Evolutionary conservation across 306 rosid species (phyloP).

Genomic region (Geum urbanum): DNA sequence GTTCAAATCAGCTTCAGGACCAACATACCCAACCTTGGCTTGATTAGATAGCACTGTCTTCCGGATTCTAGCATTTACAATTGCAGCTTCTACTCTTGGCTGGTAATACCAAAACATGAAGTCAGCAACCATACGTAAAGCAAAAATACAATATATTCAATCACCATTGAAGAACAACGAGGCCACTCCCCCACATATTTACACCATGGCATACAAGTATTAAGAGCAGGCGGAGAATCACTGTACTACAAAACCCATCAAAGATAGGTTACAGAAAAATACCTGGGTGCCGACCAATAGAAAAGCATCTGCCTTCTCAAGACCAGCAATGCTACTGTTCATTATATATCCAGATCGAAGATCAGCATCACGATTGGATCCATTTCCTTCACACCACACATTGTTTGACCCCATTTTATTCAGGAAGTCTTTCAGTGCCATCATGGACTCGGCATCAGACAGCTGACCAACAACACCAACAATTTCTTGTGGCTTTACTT

Average conservation of each 20-base stretch:
- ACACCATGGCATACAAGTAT: constrained; percentile 13
- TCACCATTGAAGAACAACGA: not conserved
- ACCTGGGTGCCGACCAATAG: constrained; percentile 98
- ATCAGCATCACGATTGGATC: constrained; percentile 64
- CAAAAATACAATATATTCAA: constrained; percentile 2
- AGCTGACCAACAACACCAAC: constrained; percentile 91
- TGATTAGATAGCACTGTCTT: constrained; percentile 71
- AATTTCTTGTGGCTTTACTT: constrained; percentile 75
- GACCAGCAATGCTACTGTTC: constrained; percentile 83
- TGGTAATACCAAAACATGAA: constrained; percentile 37
- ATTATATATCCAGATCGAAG: constrained; percentile 85
- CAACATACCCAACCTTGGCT: constrained; percentile 88
- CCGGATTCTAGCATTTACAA: constrained; percentile 93
- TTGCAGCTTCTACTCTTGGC: constrained; percentile 99
- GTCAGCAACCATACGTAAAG: constrained; percentile 17
- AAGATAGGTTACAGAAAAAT: constrained; percentile 21
- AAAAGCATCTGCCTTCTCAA: constrained; percentile 90
- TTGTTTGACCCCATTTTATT: constrained; percentile 87
- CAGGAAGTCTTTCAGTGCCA: constrained; percentile 83
- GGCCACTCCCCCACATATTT: not conserved
- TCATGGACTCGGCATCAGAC: constrained; percentile 97
- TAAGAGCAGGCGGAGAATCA: not conserved
- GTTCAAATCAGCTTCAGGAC: constrained; percentile 73
- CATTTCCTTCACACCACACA: constrained; percentile 91
- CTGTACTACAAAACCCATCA: constrained; percentile 7